phyloP scores from a whole-genome alignment of 768 basidiomycete genomes.

The Basidioascus undulatus region DNA sequence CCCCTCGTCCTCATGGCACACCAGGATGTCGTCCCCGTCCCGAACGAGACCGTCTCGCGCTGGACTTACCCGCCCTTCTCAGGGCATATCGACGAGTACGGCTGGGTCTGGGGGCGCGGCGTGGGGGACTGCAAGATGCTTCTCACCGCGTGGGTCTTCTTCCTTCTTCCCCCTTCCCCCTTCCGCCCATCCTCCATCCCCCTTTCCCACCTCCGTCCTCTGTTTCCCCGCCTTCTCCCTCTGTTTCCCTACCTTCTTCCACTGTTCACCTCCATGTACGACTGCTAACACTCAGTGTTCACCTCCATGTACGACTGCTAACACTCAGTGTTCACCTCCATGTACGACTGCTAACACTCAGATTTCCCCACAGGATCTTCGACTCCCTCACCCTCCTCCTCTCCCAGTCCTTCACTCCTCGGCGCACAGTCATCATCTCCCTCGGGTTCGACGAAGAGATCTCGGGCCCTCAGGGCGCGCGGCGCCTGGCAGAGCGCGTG shows the following conservation, averaged over 20 bases:
- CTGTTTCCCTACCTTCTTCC: too few relatives aligned
- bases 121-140: slow-evolving; percentile 8
- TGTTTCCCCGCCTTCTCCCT: too few relatives aligned
- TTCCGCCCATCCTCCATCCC: too few relatives aligned
- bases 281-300: too few relatives aligned
- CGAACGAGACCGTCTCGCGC: neutral
- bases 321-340: too few relatives aligned
- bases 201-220: too few relatives aligned
- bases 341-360: too few relatives aligned
- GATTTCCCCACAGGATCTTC: too few relatives aligned
- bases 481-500: neutral
- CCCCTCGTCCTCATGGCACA: slow-evolving; percentile 8
- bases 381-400: slow-evolving; percentile 1
- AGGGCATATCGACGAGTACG: slow-evolving; percentile 3
- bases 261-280: too few relatives aligned
- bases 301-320: too few relatives aligned
- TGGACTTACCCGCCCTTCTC: slow-evolving; percentile 9
- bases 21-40: slow-evolving; percentile 10
- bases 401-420: neutral
- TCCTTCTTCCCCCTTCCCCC: too few relatives aligned
- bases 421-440: slow-evolving; percentile 1
- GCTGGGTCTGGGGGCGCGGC: slow-evolving; percentile 7
- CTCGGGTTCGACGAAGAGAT: slow-evolving; percentile 4
- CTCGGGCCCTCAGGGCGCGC: neutral
- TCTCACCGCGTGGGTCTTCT: neutral